A percentile compares a stretch with the other conserved stretches of the same genome.
Conservation (phyloP, 2,329 filamentous ascomycete genomes). For the Colletotrichum lindemuthianum region DNA sequence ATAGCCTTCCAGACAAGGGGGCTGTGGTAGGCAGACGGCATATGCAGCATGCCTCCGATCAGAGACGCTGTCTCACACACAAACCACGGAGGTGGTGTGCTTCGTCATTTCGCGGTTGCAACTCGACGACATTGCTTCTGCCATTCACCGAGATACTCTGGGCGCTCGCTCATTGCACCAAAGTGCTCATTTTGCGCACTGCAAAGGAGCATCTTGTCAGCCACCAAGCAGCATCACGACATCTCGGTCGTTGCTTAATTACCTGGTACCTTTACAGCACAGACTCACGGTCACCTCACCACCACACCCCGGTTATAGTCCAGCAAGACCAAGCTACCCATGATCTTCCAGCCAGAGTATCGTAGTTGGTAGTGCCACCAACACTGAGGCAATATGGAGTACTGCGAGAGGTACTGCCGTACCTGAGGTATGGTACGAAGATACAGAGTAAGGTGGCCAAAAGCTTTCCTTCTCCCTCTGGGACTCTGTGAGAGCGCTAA, state of each 20-base stretch:
- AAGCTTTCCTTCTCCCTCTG: slow-evolving; percentile 17
- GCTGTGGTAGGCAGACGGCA: slow-evolving; percentile 16
- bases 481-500: slow-evolving; percentile 1
- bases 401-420: too few species aligned
- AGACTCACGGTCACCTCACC: too few species aligned
- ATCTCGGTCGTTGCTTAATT: not conserved
- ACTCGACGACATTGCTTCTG: too few species aligned
- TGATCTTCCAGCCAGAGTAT: slow-evolving; percentile 8
- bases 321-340: slow-evolving; percentile 25
- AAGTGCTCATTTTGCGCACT: too few species aligned
- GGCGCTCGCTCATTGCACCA: too few species aligned
- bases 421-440: not conserved
- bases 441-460: slow-evolving; percentile 10
- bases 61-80: slow-evolving; percentile 19
- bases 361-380: not conserved
- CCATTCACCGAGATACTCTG: too few species aligned
- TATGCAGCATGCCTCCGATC: slow-evolving; percentile 30
- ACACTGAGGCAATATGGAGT: too few species aligned
- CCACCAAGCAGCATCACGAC: slow-evolving; percentile 12
- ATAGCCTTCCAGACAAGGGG: too few species aligned
- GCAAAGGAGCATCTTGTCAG: slow-evolving; percentile 2
- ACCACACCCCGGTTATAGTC: too few species aligned
- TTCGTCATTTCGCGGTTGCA: slow-evolving; percentile 7
- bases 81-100: slow-evolving; percentile 2
- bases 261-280: too few species aligned